Evolutionary conservation across 75 land plant genomes (phyloP).

Genomic region (Azolla pinnata): DNA sequence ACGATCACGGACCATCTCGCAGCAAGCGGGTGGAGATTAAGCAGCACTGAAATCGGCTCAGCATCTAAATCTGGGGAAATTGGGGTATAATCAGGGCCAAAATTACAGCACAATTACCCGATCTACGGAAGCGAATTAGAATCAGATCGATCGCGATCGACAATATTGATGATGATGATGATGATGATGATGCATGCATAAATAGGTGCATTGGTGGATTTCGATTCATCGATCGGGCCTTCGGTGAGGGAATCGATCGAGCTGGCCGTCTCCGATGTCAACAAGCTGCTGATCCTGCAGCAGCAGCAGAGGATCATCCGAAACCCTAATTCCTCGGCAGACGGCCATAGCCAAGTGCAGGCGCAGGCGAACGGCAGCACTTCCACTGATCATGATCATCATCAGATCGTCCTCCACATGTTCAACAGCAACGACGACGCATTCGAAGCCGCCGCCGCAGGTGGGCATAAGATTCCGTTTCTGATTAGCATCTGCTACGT

Average conservation of each 20-base stretch:
- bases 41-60: too few species aligned
- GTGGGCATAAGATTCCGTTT: too few species aligned
- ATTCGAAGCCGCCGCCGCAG: slow-evolving; percentile 1
- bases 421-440: not conserved
- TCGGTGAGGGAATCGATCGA: slow-evolving; percentile 1
- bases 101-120: not conserved
- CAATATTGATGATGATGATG: not conserved
- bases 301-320: too few species aligned
- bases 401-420: not conserved
- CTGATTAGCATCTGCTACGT: too few species aligned
- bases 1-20: too few species aligned
- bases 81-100: not conserved
- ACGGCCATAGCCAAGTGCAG: too few species aligned
- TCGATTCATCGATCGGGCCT: not conserved
- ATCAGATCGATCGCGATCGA: not conserved
- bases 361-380: too few species aligned
- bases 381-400: not conserved
- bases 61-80: too few species aligned
- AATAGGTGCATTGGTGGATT: slow-evolving; percentile 2
- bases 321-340: too few species aligned
- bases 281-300: too few species aligned
- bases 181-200: not conserved
- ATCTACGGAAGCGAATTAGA: not conserved
- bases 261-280: slow-evolving; percentile 1
- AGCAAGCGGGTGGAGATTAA: too few species aligned